Evolutionary conservation across 2,329 filamentous ascomycete species (phyloP).

Genomic region (Diaporthe caulivora): DNA sequence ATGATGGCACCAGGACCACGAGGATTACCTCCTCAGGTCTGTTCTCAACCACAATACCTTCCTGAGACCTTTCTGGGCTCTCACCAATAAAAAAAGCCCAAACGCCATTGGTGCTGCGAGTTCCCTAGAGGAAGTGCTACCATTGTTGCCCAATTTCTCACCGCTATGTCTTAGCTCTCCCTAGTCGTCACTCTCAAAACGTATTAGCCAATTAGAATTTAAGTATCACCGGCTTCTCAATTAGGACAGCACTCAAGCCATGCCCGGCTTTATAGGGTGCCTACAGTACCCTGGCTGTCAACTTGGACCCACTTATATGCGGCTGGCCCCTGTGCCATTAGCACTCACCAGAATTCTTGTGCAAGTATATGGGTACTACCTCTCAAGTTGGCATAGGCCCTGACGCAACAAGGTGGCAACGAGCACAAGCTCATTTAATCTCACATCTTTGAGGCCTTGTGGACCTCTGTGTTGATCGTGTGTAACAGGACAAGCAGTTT

Average conservation of each 20-base stretch:
- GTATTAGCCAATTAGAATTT: neutral
- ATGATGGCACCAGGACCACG: neutral
- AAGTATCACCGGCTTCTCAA: neutral
- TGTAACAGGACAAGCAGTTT: neutral
- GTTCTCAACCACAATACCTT: neutral
- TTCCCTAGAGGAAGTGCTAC: neutral
- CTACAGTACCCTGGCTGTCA: neutral
- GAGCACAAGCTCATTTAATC: neutral
- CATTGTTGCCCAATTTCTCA: neutral
- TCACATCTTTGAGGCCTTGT: neutral
- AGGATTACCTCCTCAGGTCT: neutral
- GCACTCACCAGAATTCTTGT: neutral
- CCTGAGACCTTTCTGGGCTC: neutral
- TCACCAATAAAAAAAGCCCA: neutral
- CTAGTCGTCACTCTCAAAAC: neutral
- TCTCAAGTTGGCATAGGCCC: neutral
- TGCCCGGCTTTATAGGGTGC: neutral
- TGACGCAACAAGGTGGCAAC: neutral
- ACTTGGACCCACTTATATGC: neutral
- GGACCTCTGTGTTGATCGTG: neutral
- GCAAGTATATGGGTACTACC: neutral
- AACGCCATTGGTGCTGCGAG: neutral
- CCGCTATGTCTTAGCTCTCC: neutral
- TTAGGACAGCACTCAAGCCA: neutral
- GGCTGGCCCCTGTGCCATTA: neutral